Conservation (phyloP, 73 alveolate genomes). For the Durusdinium trenchii region DNA sequence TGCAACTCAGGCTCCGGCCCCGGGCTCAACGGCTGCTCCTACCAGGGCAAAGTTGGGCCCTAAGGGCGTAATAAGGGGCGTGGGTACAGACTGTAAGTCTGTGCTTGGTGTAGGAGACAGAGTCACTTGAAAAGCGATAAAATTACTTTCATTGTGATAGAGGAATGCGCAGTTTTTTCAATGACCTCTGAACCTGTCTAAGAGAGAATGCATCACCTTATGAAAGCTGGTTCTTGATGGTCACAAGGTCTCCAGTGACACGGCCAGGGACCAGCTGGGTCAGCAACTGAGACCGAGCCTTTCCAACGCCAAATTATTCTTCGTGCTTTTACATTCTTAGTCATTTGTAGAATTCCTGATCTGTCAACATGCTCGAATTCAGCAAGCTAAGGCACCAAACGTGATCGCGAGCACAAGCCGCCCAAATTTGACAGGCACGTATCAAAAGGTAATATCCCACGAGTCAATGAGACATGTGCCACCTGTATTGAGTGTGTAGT, state of each 20-base stretch:
- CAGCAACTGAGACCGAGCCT: not conserved
- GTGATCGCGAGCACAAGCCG: constrained; percentile 17
- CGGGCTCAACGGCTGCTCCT: constrained; percentile 23
- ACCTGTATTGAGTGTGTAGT: no score
- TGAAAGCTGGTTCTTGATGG: not conserved
- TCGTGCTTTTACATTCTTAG: not conserved
- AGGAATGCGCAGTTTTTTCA: no score
- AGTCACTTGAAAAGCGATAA: not conserved
- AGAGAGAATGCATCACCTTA: not conserved
- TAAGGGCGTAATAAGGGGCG: no score
- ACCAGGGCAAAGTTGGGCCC: constrained; percentile 51
- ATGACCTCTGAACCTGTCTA: no score
- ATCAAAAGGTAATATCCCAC: no score
- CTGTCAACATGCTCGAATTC: no score
- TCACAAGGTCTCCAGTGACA: constrained; percentile 38
- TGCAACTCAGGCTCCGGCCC: not conserved
- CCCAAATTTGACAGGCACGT: constrained; percentile 45
- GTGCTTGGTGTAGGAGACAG: not conserved
- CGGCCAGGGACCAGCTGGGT: constrained; percentile 61
- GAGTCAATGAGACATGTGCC: no score
- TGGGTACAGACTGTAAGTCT: not conserved
- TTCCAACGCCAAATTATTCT: not conserved
- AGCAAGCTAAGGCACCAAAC: not conserved
- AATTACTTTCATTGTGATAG: no score
- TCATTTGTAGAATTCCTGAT: not conserved